Conservation (phyloP, 208 protist species). For the Leishmania tarentolae region DNA sequence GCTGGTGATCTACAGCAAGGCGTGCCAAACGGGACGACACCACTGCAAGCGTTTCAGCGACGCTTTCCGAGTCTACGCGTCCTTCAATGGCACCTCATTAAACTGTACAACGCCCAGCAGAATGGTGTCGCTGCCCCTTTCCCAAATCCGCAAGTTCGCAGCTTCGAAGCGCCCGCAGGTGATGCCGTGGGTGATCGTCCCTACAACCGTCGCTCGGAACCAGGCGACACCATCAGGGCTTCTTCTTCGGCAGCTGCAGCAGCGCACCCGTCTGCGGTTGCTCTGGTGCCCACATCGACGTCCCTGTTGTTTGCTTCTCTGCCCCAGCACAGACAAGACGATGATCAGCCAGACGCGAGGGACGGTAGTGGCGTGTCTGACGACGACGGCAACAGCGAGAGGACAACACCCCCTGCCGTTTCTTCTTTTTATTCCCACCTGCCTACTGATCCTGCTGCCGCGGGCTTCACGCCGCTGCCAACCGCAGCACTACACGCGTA, state of each 20-base stretch:
- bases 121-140: constrained; percentile 16
- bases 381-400: not conserved
- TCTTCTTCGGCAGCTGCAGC: not conserved
- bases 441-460: not conserved
- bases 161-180: not conserved
- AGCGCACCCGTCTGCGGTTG: not conserved
- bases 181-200: not conserved
- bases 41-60: constrained; percentile 23
- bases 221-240: not conserved
- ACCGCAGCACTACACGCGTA: constrained; percentile 20
- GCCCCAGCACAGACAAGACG: constrained; percentile 3
- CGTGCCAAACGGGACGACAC: not conserved
- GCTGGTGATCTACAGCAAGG: not conserved
- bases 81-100: constrained; percentile 29
- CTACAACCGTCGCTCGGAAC: not conserved
- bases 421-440: constrained; percentile 5
- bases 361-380: not conserved
- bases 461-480: constrained; percentile 3
- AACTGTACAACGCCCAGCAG: constrained; percentile 32
- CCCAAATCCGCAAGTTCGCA: constrained; percentile 23
- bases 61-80: constrained; percentile 32
- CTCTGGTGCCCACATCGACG: not conserved
- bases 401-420: not conserved
- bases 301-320: constrained; percentile 3
- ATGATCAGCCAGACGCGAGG: not conserved